Conservation (phyloP, 805 yeast species). For the Teunomyces barrocoloradensis region DNA sequence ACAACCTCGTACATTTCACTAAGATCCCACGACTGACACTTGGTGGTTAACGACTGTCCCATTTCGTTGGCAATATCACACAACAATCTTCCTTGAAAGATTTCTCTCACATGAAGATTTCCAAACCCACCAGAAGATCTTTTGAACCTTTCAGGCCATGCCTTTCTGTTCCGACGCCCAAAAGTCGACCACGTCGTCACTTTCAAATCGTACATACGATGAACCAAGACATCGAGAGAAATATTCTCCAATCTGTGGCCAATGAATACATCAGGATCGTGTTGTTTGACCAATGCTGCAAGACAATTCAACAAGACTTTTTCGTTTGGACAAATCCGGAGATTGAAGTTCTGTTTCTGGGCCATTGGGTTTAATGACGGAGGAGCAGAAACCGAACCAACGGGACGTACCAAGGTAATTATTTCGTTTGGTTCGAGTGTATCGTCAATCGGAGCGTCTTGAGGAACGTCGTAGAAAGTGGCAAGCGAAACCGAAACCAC, state of each 20-base stretch:
- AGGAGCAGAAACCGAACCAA: slow-evolving; percentile 63
- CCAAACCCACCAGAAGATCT: slow-evolving; percentile 43
- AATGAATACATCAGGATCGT: slow-evolving; percentile 89
- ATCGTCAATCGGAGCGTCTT: slow-evolving; percentile 71
- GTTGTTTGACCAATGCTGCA: slow-evolving; percentile 61
- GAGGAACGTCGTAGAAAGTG: slow-evolving; percentile 64
- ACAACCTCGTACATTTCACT: slow-evolving; percentile 86
- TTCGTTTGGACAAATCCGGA: slow-evolving; percentile 69
- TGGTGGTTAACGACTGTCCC: slow-evolving; percentile 88
- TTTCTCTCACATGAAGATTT: slow-evolving; percentile 60
- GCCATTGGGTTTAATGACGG: slow-evolving; percentile 69
- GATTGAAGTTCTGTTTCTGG: slow-evolving; percentile 47
- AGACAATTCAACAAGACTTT: slow-evolving; percentile 70
- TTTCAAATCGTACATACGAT: slow-evolving; percentile 71
- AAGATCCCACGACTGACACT: slow-evolving; percentile 93
- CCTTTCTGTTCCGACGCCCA: slow-evolving; percentile 76
- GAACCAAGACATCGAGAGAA: slow-evolving; percentile 75
- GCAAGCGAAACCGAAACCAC: slow-evolving; percentile 80
- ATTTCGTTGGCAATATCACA: slow-evolving; percentile 93
- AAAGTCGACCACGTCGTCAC: slow-evolving; percentile 76
- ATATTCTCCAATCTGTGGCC: slow-evolving; percentile 86
- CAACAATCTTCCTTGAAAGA: slow-evolving; percentile 79
- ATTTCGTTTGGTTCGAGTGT: slow-evolving; percentile 57
- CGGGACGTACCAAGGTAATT: slow-evolving; percentile 78
- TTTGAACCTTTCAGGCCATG: slow-evolving; percentile 76